Evolutionary conservation across 108 stramenopile species (phyloP).

Genomic region (Licmophora abbreviata): DNA sequence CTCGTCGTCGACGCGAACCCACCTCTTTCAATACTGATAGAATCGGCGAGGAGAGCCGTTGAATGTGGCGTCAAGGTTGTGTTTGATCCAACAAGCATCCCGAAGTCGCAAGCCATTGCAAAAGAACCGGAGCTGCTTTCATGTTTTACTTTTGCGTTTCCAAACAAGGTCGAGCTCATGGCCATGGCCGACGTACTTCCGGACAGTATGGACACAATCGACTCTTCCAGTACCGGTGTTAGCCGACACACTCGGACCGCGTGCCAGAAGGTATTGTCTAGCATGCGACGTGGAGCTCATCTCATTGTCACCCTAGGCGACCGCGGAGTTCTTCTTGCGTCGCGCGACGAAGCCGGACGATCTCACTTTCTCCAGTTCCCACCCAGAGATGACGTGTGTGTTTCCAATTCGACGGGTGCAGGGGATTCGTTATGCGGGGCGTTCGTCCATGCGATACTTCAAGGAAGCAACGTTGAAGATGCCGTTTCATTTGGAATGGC

Average conservation of each 20-base stretch:
- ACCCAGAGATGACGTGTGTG: slow-evolving; percentile 10
- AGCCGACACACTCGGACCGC: slow-evolving; percentile 6
- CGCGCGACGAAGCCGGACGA: slow-evolving; percentile 10
- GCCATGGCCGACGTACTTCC: slow-evolving; percentile 32
- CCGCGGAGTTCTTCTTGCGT: slow-evolving; percentile 38
- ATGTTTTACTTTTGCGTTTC: slow-evolving; percentile 35
- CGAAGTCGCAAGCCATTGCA: slow-evolving; percentile 28
- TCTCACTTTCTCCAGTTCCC: slow-evolving; percentile 23
- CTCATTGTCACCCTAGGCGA: slow-evolving; percentile 41
- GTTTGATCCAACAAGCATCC: slow-evolving; percentile 65
- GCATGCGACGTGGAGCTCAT: slow-evolving; percentile 32
- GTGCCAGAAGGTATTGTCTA: slow-evolving; percentile 20
- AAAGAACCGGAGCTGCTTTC: slow-evolving; percentile 19
- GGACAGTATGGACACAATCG: slow-evolving; percentile 4
- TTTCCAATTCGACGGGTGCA: slow-evolving; percentile 50
- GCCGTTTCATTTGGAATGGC: slow-evolving; percentile 44
- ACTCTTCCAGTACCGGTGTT: no score
- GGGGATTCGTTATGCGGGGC: slow-evolving; percentile 58
- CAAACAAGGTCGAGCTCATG: slow-evolving; percentile 54
- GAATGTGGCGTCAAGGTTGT: slow-evolving; percentile 30
- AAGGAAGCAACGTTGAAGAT: slow-evolving; percentile 19
- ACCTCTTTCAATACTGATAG: slow-evolving; percentile 16
- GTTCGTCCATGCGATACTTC: slow-evolving; percentile 47
- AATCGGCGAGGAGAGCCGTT: slow-evolving; percentile 21
- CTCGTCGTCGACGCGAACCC: slow-evolving; percentile 75